Base-by-base conservation (phyloP, 108 stramenopile species). In the Cyclostephanos invisitatus region DNA sequence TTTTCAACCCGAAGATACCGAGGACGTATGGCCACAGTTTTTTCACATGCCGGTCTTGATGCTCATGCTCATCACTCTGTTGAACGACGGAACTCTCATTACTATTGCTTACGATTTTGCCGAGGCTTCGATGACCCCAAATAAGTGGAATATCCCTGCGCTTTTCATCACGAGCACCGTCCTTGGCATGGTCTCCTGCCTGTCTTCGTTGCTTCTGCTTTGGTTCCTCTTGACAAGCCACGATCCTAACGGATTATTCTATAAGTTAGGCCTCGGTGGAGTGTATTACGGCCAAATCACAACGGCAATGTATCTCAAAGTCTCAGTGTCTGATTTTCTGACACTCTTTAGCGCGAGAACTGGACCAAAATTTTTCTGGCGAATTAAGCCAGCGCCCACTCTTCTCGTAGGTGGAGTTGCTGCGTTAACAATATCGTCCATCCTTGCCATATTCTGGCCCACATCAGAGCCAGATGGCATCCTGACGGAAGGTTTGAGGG, bases 61-160 rank as follows among this genome's bases (percentile, higher is more conserved):
- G 74, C 66, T 92, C 56, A 85, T 92, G 83, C 64, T 87, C 18
- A 89, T 92, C 68, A 92, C 91, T 7, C 60, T 92, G 29, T 57
- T 92, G 32, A 92, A 92, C 72, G 91, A 92, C 40, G 91, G 88
- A 20, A 86, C 85, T 12, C 72, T 91, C 27, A 89, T 91, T 64
- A 77, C 88, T 42, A 85, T 91, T 49, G 89, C 85, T 28, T 83
- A 87, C 67, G 89, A 90, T 64, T 60, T 82, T 57, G 89, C 85
- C 32, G 72, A 75, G 28, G 85, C 87, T 37, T 49, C 72, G 18
- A 22, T 32, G 5, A 80, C 69, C 37, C 89, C 89, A 10, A 73
- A 83, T 54, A 53, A 21, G 21, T 89, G 89, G 89, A 84, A 87
- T 63, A 66, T 86, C 0, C 73, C 84, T 12, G 84, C 55, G 0